Evolutionary conservation across 768 basidiomycete species (phyloP).

Genomic region (Tulasnella sp.): DNA sequence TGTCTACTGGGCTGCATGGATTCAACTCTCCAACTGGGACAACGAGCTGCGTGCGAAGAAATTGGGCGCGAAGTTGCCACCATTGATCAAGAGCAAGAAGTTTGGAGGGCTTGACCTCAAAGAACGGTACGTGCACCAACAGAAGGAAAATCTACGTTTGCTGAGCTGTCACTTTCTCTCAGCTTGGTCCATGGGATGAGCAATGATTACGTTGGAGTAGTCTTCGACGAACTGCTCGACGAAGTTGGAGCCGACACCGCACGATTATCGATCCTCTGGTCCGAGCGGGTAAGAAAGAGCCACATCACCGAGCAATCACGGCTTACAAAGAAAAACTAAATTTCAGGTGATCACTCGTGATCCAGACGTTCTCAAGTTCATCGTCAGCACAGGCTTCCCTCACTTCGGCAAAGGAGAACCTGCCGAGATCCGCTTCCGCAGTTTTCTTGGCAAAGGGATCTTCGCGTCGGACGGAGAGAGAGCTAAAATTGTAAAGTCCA

Average conservation of each 20-base stretch:
- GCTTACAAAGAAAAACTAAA: no score
- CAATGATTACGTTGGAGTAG: slow-evolving; percentile 12
- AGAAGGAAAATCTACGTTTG: neutral
- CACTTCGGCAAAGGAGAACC: slow-evolving; percentile 26
- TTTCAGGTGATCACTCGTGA: slow-evolving; percentile 25
- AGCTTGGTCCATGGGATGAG: slow-evolving; percentile 5
- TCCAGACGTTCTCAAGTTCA: slow-evolving; percentile 19
- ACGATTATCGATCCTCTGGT: slow-evolving; percentile 12
- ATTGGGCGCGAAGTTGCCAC: no score
- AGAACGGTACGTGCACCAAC: neutral
- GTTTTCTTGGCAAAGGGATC: slow-evolving; percentile 37
- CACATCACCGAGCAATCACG: no score
- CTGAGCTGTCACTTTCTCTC: neutral
- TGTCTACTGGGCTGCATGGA: no score
- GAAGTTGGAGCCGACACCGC: slow-evolving; percentile 19
- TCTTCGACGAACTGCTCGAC: slow-evolving; percentile 23
- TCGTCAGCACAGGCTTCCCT: slow-evolving; percentile 28
- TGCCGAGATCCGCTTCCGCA: slow-evolving; percentile 32
- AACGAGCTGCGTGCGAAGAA: no score
- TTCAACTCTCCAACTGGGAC: no score
- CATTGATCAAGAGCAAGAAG: slow-evolving; percentile 9
- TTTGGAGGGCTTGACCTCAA: slow-evolving; percentile 20
- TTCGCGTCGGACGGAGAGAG: slow-evolving; percentile 36
- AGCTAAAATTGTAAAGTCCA: slow-evolving; percentile 33
- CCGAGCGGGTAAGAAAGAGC: neutral